Evolutionary conservation across 2,329 filamentous ascomycete species (phyloP).

Genomic region (Fusarium neocosmosporiellum): DNA sequence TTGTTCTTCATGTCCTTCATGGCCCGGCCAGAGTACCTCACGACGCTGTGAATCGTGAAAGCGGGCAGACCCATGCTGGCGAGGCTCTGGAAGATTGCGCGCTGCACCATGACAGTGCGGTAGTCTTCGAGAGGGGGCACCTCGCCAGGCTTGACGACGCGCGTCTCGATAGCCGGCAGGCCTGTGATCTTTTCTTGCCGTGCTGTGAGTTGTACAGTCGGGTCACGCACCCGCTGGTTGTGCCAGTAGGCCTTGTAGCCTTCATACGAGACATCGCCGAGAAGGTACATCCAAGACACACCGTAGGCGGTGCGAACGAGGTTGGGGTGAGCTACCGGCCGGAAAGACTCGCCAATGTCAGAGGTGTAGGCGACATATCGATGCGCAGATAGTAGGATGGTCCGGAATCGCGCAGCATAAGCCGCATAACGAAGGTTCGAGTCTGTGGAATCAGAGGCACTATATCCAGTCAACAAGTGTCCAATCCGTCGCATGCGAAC

Average conservation of each 20-base stretch:
- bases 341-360: conserved; percentile 96
- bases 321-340: conserved; percentile 88
- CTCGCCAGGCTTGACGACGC: conserved; percentile 51
- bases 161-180: conserved; percentile 49
- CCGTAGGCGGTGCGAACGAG: conserved; percentile 87
- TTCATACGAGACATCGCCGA: conserved; percentile 91
- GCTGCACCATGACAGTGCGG: conserved; percentile 88
- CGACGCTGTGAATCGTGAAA: conserved; percentile 93
- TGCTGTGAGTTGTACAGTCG: conserved; percentile 67
- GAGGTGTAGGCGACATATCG: conserved; percentile 97
- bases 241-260: conserved; percentile 94
- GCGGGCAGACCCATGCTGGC: conserved; percentile 95
- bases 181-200: conserved; percentile 62
- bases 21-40: conserved; percentile 87
- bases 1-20: conserved; percentile 85
- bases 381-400: conserved; percentile 89
- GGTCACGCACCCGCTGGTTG: conserved; percentile 81
- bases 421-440: conserved; percentile 90
- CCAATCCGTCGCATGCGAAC: conserved; percentile 8
- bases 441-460: conserved; percentile 79
- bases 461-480: conserved; percentile 36
- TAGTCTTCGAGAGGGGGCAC: conserved; percentile 87
- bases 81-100: conserved; percentile 88
- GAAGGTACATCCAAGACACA: conserved; percentile 90
- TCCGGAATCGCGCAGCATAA: conserved; percentile 86